These are phyloP conservation scores for Scheffersomyces cryptocercus DNA, from an alignment of 1,139 yeast species.

Conservation along the genomic window DNA sequence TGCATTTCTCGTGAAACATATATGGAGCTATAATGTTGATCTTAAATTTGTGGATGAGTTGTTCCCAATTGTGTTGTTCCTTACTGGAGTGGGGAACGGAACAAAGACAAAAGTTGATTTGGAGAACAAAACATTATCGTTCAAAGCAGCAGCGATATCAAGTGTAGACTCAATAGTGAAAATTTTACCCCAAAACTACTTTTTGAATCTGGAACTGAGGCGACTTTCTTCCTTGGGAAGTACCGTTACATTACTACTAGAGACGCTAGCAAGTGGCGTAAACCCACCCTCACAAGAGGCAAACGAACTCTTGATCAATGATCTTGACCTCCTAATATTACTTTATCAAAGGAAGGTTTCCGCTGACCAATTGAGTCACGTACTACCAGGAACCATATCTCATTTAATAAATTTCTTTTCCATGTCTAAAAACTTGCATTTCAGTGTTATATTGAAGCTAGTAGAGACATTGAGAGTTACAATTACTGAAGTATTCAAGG, in stretches of 20 bases:
- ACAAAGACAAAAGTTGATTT: background rate
- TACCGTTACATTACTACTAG: slow-evolving; percentile 24
- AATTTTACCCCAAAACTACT: slow-evolving; percentile 24
- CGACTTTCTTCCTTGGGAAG: slow-evolving; percentile 30
- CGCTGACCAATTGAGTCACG: slow-evolving; percentile 34
- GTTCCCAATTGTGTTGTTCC: slow-evolving; percentile 32
- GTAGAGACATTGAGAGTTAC: slow-evolving; percentile 23
- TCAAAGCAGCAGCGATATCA: slow-evolving; percentile 19
- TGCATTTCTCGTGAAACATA: slow-evolving; percentile 25
- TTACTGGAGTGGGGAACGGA: slow-evolving; percentile 16
- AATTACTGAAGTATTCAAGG: slow-evolving; percentile 35
- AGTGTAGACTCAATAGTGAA: slow-evolving; percentile 19
- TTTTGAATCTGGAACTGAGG: slow-evolving; percentile 12
- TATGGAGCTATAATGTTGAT: slow-evolving; percentile 35
- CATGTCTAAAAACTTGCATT: slow-evolving; percentile 25
- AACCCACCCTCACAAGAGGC: slow-evolving; percentile 20
- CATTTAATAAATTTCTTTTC: slow-evolving; percentile 30
- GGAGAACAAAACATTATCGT: slow-evolving; percentile 14
- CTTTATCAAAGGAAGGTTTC: slow-evolving; percentile 19
- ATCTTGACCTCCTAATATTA: slow-evolving; percentile 15
- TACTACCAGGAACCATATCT: slow-evolving; percentile 44
- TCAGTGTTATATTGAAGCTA: slow-evolving; percentile 19
- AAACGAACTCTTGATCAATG: slow-evolving; percentile 9
- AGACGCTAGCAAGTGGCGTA: slow-evolving; percentile 11
- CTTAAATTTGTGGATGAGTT: slow-evolving; percentile 35